Evolutionary conservation across 1,284 basidiomycete genomes (phyloP).

Genomic region (Blastosporella zonata): DNA sequence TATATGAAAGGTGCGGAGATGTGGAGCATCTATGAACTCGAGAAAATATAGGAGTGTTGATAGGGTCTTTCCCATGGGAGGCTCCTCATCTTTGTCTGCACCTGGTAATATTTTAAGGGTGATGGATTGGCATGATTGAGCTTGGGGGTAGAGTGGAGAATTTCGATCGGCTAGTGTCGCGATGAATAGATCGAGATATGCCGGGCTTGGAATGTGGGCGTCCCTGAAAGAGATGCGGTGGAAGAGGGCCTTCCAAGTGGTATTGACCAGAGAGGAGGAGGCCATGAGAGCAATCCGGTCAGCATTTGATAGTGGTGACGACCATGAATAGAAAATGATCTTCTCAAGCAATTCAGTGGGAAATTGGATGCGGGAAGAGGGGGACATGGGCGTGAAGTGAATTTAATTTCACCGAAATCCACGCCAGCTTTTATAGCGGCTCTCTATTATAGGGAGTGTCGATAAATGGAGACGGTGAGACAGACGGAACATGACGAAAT

Average conservation of each 20-base stretch:
- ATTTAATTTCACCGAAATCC: neutral
- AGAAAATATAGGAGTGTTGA: constrained; percentile 14
- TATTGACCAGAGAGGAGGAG: constrained; percentile 25
- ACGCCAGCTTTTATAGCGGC: neutral
- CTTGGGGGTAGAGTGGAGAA: constrained; percentile 12
- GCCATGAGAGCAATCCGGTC: constrained; percentile 29
- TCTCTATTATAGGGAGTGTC: neutral
- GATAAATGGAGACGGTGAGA: neutral
- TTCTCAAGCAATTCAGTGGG: constrained; percentile 27
- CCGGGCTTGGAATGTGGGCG: constrained; percentile 27
- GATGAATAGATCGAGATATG: constrained; percentile 25
- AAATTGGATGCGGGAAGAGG: constrained; percentile 11
- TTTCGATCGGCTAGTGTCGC: constrained; percentile 21
- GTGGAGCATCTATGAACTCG: constrained; percentile 6
- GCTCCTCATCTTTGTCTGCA: neutral
- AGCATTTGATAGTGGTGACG: constrained; percentile 20
- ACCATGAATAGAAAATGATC: constrained; percentile 26
- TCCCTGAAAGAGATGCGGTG: constrained; percentile 22
- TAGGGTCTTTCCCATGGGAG: constrained; percentile 14
- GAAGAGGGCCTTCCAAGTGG: constrained; percentile 25
- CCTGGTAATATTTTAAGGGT: constrained; percentile 19
- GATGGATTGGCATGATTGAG: constrained; percentile 22
- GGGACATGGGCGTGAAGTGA: neutral
- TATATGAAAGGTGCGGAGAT: constrained; percentile 14
- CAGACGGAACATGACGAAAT: neutral